A percentile compares a stretch with the other conserved stretches of the same genome.
phyloP scores from a whole-genome alignment of 2,329 filamentous ascomycete genomes.

The Dichotomopilus funicola region DNA sequence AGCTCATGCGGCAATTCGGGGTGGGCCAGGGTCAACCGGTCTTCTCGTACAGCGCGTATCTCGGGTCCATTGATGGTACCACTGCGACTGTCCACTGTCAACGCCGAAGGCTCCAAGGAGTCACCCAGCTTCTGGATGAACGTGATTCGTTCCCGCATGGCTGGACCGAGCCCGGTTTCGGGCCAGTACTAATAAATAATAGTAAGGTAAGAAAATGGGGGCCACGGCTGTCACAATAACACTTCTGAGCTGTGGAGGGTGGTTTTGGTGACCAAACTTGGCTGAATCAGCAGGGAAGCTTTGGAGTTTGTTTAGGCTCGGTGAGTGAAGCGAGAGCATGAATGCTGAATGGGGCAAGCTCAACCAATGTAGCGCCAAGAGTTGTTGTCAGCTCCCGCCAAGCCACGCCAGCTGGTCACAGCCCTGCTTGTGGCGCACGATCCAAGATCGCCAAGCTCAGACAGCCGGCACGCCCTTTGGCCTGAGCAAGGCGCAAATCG shows the following conservation, averaged over 20 bases:
- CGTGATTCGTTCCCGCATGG: conserved; percentile 73
- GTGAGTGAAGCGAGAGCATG: neutral
- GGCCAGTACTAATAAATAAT: neutral
- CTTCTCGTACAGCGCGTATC: conserved; percentile 66
- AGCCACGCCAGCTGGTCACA: conserved; percentile 3
- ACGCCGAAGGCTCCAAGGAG: conserved; percentile 55
- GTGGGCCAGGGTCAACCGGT: conserved; percentile 66
- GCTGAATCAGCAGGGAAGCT: neutral
- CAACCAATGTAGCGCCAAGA: neutral
- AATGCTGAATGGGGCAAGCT: neutral
- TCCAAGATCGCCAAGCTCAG: neutral
- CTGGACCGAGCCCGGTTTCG: neutral
- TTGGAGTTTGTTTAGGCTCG: neutral
- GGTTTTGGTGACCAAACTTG: neutral
- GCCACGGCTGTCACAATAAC: neutral
- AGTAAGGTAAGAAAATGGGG: neutral
- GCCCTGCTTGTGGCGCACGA: neutral
- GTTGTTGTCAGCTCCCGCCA: conserved; percentile 5
- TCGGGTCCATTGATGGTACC: conserved; percentile 44
- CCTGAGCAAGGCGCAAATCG: neutral
- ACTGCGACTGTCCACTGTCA: conserved; percentile 50
- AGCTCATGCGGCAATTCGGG: conserved; percentile 68
- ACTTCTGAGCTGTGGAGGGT: neutral
- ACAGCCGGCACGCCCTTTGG: neutral
- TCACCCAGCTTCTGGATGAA: conserved; percentile 64